These are phyloP conservation scores for Vanderwaltozyma verrucispora DNA, from an alignment of 805 yeast genomes.

Conservation along the genomic window DNA sequence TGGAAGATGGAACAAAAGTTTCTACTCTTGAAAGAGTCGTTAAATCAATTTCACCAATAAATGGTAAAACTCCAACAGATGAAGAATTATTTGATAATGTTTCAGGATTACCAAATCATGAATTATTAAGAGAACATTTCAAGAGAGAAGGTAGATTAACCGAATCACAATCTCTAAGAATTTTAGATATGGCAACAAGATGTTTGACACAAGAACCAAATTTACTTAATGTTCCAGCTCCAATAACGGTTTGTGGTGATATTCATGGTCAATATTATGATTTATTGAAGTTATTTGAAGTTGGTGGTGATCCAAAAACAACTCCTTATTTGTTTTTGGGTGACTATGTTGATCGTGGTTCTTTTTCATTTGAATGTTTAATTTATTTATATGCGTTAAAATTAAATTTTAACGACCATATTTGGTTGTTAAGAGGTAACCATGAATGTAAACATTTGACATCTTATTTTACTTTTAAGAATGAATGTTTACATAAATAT, in stretches of 20 bases:
- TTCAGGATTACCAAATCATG: constrained; percentile 62
- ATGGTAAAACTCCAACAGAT: constrained; percentile 53
- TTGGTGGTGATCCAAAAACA: constrained; percentile 77
- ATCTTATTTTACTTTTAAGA: constrained; percentile 84
- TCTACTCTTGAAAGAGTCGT: constrained; percentile 44
- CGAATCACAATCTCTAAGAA: constrained; percentile 58
- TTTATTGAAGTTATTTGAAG: constrained; percentile 80
- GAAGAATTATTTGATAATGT: constrained; percentile 47
- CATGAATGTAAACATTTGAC: constrained; percentile 94
- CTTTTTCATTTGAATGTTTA: constrained; percentile 75
- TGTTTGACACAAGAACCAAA: constrained; percentile 66
- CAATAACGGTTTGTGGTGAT: constrained; percentile 94
- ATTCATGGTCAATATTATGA: constrained; percentile 95
- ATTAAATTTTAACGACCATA: constrained; percentile 58
- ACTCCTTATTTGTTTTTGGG: constrained; percentile 80
- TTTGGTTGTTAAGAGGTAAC: constrained; percentile 84
- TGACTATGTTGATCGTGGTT: constrained; percentile 93
- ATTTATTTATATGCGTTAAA: constrained; percentile 71
- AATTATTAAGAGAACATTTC: constrained; percentile 64
- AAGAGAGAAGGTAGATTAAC: constrained; percentile 69
- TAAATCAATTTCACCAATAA: constrained; percentile 53
- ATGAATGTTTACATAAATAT: constrained; percentile 84
- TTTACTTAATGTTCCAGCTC: constrained; percentile 73
- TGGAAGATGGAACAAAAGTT: constrained; percentile 41
- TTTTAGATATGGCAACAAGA: constrained; percentile 54